phyloP scores from a whole-genome alignment of 495 filamentous ascomycete genomes.

The Lepraria neglecta region DNA sequence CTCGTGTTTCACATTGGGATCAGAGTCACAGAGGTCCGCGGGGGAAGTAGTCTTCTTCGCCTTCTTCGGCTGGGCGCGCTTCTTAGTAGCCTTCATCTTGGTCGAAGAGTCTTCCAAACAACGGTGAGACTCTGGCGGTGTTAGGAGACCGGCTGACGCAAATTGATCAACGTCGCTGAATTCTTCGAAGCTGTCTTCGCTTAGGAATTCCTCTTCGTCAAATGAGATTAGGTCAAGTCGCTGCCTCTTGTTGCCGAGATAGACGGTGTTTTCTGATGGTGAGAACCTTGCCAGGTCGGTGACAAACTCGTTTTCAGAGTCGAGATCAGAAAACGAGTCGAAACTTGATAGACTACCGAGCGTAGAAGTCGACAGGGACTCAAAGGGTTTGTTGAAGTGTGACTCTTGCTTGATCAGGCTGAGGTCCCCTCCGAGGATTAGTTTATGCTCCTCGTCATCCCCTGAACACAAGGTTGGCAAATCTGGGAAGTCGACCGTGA shows the following conservation, averaged over 20 bases:
- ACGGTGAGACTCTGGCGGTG: slow-evolving; percentile 35
- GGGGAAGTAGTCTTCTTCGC: slow-evolving; percentile 22
- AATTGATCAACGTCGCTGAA: slow-evolving; percentile 60
- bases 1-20: slow-evolving; percentile 29
- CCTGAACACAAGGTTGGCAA: slow-evolving; percentile 62
- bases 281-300: slow-evolving; percentile 69
- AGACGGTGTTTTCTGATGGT: slow-evolving; percentile 52
- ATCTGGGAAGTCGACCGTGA: slow-evolving; percentile 60
- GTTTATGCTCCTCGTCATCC: slow-evolving; percentile 71
- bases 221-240: slow-evolving; percentile 59
- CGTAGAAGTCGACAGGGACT: slow-evolving; percentile 37
- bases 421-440: slow-evolving; percentile 60
- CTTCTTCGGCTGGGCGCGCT: slow-evolving; percentile 26
- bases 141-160: slow-evolving; percentile 44
- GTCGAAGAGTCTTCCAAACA: slow-evolving; percentile 35
- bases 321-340: slow-evolving; percentile 82
- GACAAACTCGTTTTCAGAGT: slow-evolving; percentile 86
- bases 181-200: slow-evolving; percentile 70
- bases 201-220: slow-evolving; percentile 69
- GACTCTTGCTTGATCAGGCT: slow-evolving; percentile 49
- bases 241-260: slow-evolving; percentile 71
- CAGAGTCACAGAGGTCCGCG: slow-evolving; percentile 30
- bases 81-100: slow-evolving; percentile 40
- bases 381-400: slow-evolving; percentile 43
- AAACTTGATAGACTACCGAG: slow-evolving; percentile 66